phyloP scores from a whole-genome alignment of 306 rosid genomes.

The Gastrolobium villosum region DNA sequence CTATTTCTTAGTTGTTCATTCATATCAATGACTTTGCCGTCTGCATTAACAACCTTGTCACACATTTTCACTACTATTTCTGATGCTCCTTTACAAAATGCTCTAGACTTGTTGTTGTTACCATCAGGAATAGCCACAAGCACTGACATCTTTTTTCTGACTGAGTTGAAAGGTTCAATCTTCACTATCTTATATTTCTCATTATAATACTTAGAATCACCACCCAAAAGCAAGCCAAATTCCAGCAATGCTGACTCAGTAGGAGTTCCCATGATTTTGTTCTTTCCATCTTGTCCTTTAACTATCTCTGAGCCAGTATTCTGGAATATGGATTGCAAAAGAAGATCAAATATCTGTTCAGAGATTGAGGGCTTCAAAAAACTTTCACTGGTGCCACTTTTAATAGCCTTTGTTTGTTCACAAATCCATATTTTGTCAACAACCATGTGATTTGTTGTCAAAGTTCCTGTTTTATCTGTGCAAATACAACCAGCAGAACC shows the following conservation, averaged over 20 bases:
- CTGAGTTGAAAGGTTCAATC: constrained; percentile 88
- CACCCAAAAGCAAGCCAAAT: constrained; percentile 75
- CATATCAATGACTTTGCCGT: constrained; percentile 65
- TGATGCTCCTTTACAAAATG: constrained; percentile 91
- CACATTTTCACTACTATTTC: constrained; percentile 74
- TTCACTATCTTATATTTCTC: constrained; percentile 63
- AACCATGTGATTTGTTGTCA: constrained; percentile 93
- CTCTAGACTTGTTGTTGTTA: constrained; percentile 56
- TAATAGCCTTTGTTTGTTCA: constrained; percentile 55
- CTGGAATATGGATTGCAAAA: constrained; percentile 84
- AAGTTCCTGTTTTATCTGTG: constrained; percentile 91
- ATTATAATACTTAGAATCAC: constrained; percentile 54
- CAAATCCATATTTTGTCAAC: constrained; percentile 82
- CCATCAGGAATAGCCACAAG: constrained; percentile 70
- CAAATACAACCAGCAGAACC: constrained; percentile 90
- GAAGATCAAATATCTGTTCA: constrained; percentile 53
- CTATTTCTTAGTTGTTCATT: constrained; percentile 61
- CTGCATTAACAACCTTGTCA: constrained; percentile 64
- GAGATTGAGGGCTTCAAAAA: constrained; percentile 54
- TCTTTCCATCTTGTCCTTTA: constrained; percentile 64
- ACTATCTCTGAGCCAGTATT: constrained; percentile 81
- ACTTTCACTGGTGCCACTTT: constrained; percentile 27
- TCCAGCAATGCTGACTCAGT: constrained; percentile 84
- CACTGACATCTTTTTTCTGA: constrained; percentile 78
- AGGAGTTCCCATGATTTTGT: constrained; percentile 74